Base-by-base conservation (phyloP, 805 yeast species). In the Cephaloascus fragrans region DNA sequence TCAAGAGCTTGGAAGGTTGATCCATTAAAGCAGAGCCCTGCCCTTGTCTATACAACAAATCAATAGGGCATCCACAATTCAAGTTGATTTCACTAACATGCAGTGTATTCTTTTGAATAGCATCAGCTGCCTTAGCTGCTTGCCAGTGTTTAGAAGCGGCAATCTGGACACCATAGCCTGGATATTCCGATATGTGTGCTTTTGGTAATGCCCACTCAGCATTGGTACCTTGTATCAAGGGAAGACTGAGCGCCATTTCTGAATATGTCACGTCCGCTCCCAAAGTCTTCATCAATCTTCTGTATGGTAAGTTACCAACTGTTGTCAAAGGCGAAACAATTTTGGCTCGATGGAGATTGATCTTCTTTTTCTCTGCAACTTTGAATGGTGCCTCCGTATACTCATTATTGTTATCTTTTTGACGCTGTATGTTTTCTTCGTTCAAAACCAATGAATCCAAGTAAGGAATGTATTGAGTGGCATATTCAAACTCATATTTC, bases 21-120 rank as follows among this genome's bases (percentile, higher is more conserved):
- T 88, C 97, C 69, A 93, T 64, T 39, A 93, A 70, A 0, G 96
- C 97, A 29, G 94, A 80, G 2, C 99, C 99, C 44, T 95, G 94
- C 32, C 99, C 99, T 55, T 84, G 87, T 48, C 90, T 76, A 59
- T 80, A 93, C n/a, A 93, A 67, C 49, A 93, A 69, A 56, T 94
- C 98, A 48, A 93, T 93, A 14, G 99, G 99, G 59, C 99, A 93
- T 2, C 99, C 99, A 54, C 95, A 83, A 61, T 93, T 93, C 51
- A 93, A 71, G 56, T 93, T 93, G 46, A 93, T 66, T 53, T 93
- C 97, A 23, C 82, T 73, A n/a, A 83, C 75, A 41, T 71, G 57
- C 12, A 77, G 64, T 18, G 83, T 71, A 38, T 74, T 71, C 41
- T 71, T 69, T 15, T 73, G 64, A 18, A 86, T 61, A 6, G 81